Base-by-base conservation (phyloP, 352 stramenopile genomes). In the Pythium guiyangense region DNA sequence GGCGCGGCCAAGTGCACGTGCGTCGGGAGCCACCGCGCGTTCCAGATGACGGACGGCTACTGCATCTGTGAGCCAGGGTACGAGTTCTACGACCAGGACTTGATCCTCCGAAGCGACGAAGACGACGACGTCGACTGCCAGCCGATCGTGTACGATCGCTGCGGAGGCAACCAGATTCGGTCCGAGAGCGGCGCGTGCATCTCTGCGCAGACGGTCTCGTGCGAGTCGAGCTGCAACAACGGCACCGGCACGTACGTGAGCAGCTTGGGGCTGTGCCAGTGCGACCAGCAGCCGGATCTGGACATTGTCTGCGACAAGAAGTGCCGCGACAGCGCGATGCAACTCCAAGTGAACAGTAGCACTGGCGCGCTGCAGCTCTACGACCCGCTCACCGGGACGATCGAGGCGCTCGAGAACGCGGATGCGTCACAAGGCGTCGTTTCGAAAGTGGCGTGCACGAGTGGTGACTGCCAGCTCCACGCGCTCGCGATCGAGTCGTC, bases 1-100 rank as follows among this genome's bases (percentile, higher is more conserved):
- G 85, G 84, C 3, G 77, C 84, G 0, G 80, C 69, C 0, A 71
- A 78, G 45, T 98, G 90, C 59, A 82, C 73, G 4, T 98, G 92
- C 44, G 68, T 87, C 26, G 92, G 90, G 6, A 87, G 74, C 29
- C 88, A 97, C 62, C 85, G 92, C 9, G 87, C 87, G 5, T 97
- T 97, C 55, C 88, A 98, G 59, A 87, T 92, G 72, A 88, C 74
- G 0, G 86, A 96, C 40, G 90, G 92, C 2, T 94, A 90, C 54
- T 98, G 92, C 54, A 92, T 97, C 22, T 98, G 92, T 45, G 74
- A 94, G 53, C 88, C 92, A 14, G 86, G 88, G 9, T 97, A 90
- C 62, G 89, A 97, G 54, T 97, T 95, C 52, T 96, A 96, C 55
- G 90, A 97, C 53, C 67, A 84, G 51, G 80, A 95, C 26, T 70